phyloP scores from a whole-genome alignment of 768 basidiomycete species.

The Kwoniella mangroviensis region DNA sequence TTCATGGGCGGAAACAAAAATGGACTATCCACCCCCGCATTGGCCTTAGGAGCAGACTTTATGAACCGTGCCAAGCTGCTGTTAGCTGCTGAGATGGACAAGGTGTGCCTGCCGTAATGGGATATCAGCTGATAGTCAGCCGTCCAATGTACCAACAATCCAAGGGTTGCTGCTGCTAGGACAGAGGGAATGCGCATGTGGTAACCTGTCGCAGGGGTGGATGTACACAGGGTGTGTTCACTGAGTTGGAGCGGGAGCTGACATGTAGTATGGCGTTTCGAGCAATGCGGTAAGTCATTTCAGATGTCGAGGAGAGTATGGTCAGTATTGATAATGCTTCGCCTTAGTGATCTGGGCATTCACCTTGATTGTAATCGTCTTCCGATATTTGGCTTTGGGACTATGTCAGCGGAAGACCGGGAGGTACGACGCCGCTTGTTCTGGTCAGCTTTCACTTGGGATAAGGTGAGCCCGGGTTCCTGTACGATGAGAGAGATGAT shows the following conservation, averaged over 20 bases:
- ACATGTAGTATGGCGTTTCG: constrained; percentile 31
- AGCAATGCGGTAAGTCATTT: constrained; percentile 27
- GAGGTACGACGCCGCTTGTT: constrained; percentile 35
- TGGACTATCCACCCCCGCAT: constrained; percentile 5
- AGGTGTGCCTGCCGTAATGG: constrained; percentile 13
- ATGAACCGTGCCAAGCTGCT: constrained; percentile 26
- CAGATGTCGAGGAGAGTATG: neutral
- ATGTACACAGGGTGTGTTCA: constrained; percentile 33
- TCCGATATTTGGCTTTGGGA: constrained; percentile 37
- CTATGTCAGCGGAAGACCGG: constrained; percentile 29
- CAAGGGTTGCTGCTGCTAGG: constrained; percentile 34
- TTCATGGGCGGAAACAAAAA: neutral
- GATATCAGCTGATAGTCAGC: constrained; percentile 6
- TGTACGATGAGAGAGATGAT: neutral
- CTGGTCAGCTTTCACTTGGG: constrained; percentile 38
- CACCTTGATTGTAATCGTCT: constrained; percentile 32
- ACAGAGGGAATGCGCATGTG: constrained; percentile 30
- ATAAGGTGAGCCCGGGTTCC: constrained; percentile 22
- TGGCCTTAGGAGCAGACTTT: constrained; percentile 23
- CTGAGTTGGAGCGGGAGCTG: neutral
- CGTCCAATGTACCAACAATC: constrained; percentile 33
- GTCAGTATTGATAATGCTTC: neutral
- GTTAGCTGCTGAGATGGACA: constrained; percentile 31
- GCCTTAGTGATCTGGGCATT: constrained; percentile 30
- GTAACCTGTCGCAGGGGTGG: constrained; percentile 33